phyloP scores from a whole-genome alignment of 2,329 filamentous ascomycete species.

The Alternaria viburni region DNA sequence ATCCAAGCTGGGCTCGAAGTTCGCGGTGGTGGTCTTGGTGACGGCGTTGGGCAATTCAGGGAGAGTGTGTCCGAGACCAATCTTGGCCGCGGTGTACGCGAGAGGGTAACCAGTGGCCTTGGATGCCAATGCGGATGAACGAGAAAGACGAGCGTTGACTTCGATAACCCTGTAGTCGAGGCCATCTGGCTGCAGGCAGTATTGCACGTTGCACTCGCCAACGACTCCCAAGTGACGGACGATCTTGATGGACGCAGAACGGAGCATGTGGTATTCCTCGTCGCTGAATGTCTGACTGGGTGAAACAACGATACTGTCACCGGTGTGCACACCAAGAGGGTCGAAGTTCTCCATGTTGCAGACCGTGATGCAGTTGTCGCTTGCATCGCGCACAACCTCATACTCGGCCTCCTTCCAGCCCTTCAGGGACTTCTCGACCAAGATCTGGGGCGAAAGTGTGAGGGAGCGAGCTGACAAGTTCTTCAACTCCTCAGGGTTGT shows the following conservation, averaged over 20 bases:
- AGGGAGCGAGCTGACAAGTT: conserved; percentile 92
- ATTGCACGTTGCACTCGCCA: conserved; percentile 98
- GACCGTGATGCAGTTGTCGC: conserved; percentile 98
- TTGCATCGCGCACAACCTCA: conserved; percentile 94
- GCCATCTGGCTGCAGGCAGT: conserved; percentile 93
- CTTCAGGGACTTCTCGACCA: conserved; percentile 98
- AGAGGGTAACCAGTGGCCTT: conserved; percentile 98
- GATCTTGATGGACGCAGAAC: conserved; percentile 96
- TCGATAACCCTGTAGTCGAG: conserved; percentile 99
- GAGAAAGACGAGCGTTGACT: conserved; percentile 97
- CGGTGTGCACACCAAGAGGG: conserved; percentile 94
- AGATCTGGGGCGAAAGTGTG: conserved; percentile 91
- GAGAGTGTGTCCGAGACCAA: conserved; percentile 92
- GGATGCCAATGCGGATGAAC: conserved; percentile 94
- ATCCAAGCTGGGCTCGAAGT: conserved; percentile 96
- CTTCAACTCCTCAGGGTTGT: conserved; percentile 90
- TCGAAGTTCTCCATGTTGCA: conserved; percentile 99
- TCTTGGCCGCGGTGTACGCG: conserved; percentile 97
- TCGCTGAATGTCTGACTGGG: conserved; percentile 96
- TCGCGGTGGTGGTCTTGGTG: conserved; percentile 97
- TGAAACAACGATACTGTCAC: conserved; percentile 97
- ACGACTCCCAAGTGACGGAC: conserved; percentile 96
- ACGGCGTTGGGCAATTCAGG: conserved; percentile 97
- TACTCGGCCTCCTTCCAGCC: conserved; percentile 99
- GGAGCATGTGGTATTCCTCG: conserved; percentile 99